Evolutionary conservation across 2,329 filamentous ascomycete species (phyloP).

Genomic region (Pseudogymnoascus destructans): DNA sequence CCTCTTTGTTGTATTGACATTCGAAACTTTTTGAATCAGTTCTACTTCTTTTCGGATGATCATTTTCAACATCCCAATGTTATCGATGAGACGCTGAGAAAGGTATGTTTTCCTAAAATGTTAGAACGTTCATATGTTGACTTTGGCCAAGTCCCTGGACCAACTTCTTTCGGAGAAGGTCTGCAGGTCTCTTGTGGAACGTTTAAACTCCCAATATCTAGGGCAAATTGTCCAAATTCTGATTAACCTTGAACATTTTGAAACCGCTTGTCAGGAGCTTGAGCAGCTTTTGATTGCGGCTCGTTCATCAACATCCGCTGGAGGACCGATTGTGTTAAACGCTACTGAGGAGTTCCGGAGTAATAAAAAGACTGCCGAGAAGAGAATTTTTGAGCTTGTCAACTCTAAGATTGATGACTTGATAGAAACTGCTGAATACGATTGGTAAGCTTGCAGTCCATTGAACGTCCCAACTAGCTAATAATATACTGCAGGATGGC

Average conservation of each 20-base stretch:
- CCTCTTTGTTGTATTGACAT: constrained; percentile 97
- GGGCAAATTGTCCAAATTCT: constrained; percentile 97
- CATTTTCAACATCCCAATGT: constrained; percentile 83
- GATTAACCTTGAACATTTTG: constrained; percentile 95
- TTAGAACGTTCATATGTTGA: background rate
- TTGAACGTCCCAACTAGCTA: constrained; percentile 4
- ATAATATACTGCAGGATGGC: constrained; percentile 34
- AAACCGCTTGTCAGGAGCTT: constrained; percentile 79
- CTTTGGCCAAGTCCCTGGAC: constrained; percentile 57
- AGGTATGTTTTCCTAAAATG: constrained; percentile 33
- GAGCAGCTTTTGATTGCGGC: constrained; percentile 77
- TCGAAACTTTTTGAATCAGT: constrained; percentile 92
- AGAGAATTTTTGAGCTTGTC: constrained; percentile 94
- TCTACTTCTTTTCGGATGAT: constrained; percentile 94
- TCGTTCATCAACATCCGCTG: constrained; percentile 66
- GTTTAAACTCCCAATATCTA: constrained; percentile 81
- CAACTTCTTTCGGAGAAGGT: constrained; percentile 88
- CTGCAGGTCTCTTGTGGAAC: constrained; percentile 77
- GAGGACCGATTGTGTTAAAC: constrained; percentile 63
- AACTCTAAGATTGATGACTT: constrained; percentile 98
- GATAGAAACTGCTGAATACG: constrained; percentile 92
- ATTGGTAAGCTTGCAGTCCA: constrained; percentile 51
- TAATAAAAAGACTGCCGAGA: constrained; percentile 92
- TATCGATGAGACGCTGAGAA: constrained; percentile 81
- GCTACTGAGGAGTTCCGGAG: constrained; percentile 78